These are phyloP conservation scores for Hamigera avellanea DNA, from an alignment of 495 filamentous ascomycete genomes.

Conservation along the genomic window DNA sequence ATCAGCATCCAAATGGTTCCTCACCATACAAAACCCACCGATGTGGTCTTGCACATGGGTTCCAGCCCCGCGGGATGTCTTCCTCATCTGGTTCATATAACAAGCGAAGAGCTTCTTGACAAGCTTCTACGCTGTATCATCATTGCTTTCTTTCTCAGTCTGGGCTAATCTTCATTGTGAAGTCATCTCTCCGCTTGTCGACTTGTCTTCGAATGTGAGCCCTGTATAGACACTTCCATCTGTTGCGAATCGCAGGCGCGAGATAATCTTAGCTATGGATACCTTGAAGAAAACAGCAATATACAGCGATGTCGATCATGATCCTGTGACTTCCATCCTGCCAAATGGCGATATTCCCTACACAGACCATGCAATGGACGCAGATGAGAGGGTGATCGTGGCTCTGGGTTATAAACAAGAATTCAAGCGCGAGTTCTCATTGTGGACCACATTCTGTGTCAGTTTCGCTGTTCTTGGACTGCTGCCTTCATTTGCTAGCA, in stretches of 20 bases:
- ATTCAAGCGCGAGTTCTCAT: constrained; percentile 71
- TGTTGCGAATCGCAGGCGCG: constrained; percentile 3
- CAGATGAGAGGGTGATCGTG: constrained; percentile 58
- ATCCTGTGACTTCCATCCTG: constrained; percentile 59
- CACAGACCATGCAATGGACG: constrained; percentile 37
- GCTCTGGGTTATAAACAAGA: constrained; percentile 70
- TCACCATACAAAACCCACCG: too few relatives aligned
- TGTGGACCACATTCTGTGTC: constrained; percentile 76
- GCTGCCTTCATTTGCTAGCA: constrained; percentile 64
- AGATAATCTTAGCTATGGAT: constrained; percentile 7
- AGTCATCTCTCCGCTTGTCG: too few relatives aligned
- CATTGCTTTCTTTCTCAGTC: too few relatives aligned
- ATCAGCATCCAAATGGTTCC: too few relatives aligned
- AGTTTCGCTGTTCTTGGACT: constrained; percentile 66
- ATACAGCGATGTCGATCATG: constrained; percentile 29
- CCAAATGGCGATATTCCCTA: constrained; percentile 50
- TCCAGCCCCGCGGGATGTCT: too few relatives aligned
- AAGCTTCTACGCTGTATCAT: too few relatives aligned
- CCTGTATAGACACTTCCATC: neutral
- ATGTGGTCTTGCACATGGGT: too few relatives aligned
- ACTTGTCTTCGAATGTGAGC: too few relatives aligned
- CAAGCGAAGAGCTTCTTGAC: too few relatives aligned
- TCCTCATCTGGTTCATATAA: too few relatives aligned
- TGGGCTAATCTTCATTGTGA: too few relatives aligned
- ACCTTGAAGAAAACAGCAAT: constrained; percentile 6